Evolutionary conservation across 2,329 filamentous ascomycete genomes (phyloP).

Genomic region (Dactylonectria macrodidyma): DNA sequence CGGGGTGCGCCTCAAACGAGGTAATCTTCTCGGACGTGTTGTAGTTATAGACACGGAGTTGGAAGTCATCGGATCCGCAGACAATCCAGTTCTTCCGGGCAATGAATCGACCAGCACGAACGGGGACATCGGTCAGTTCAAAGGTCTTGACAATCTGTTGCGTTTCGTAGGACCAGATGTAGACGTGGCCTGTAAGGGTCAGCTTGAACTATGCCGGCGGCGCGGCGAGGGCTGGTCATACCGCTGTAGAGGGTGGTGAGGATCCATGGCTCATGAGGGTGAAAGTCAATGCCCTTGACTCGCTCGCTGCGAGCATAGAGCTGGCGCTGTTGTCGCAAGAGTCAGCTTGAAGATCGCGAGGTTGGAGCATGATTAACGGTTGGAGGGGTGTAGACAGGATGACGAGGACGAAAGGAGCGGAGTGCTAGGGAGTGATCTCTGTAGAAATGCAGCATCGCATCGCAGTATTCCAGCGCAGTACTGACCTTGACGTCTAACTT

Average conservation of each 20-base stretch:
- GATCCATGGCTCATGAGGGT: slow-evolving; percentile 96
- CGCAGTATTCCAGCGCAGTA: slow-evolving; percentile 15
- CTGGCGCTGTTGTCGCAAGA: slow-evolving; percentile 57
- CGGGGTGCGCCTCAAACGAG: slow-evolving; percentile 96
- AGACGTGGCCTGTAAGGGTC: slow-evolving; percentile 83
- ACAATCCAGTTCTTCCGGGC: slow-evolving; percentile 99
- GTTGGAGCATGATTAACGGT: slow-evolving; percentile 8
- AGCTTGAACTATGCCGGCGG: slow-evolving; percentile 20
- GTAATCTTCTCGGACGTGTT: slow-evolving; percentile 99
- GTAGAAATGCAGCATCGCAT: slow-evolving; percentile 13
- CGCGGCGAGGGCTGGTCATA: slow-evolving; percentile 58
- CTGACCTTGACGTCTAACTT: slow-evolving; percentile 61
- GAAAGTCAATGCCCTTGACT: slow-evolving; percentile 98
- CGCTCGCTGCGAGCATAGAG: slow-evolving; percentile 87
- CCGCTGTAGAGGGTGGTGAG: slow-evolving; percentile 97
- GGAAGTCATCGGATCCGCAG: slow-evolving; percentile 94
- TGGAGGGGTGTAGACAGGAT: slow-evolving; percentile 4
- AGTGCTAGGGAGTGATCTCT: not conserved
- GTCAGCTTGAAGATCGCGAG: slow-evolving; percentile 44
- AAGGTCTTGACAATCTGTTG: slow-evolving; percentile 99
- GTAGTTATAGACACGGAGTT: slow-evolving; percentile 94
- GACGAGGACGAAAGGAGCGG: not conserved
- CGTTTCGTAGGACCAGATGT: slow-evolving; percentile 99
- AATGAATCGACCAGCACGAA: slow-evolving; percentile 95
- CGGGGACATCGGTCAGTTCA: slow-evolving; percentile 97